Evolutionary conservation across 805 yeast species (phyloP), one percentile per base, ranked within the genome.

Genomic region (Saccharomyces eubayanus): DNA sequence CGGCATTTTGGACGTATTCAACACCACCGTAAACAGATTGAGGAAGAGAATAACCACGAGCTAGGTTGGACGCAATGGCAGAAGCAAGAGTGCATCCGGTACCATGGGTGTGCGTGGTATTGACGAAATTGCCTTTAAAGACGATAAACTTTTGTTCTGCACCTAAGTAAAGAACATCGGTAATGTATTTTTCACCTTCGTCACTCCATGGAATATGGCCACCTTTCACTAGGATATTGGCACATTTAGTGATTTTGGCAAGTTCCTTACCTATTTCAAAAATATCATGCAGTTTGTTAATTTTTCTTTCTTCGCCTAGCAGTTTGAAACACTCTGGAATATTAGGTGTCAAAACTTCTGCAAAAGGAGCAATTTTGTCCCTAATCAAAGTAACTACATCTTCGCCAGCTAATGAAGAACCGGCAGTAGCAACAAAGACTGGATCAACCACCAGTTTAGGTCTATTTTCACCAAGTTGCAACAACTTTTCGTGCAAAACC

Each of bases 21-120:
- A 88, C 78, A 0, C 85, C 81, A 21, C 76, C 70, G 8, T 74
- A 74, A 6, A 87, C 78, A 0, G 96, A 74, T 2, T 74, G 74
- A 2, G 60, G 57, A 8, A 87, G 62, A 0, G 72, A 31, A 36
- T 64, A 58, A 0, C 84, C 84, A 36, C 74, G 74, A 2, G 96
- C 91, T 28, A 89, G 60, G 59, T 86, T 81, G 1, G 94, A 82
- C 0, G 94, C 84, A 57, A 90, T 84, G 0, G 96, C 77, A 0
- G 96, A 83, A 0, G 95, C 82, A 50, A 90, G 73, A 0, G 96
- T 87, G 69, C 97, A 90, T 1, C 97, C 97, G 3, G 96, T 88
- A 11, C 97, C 97, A 67, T 90, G 97, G 1, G 88, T 82, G 62
- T 84, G 80, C 2, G 69, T 67, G 0, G 89, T 73, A 6, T 71